Evolutionary conservation across 1,284 basidiomycete species (phyloP), one percentile per base, ranked within the genome.

Genomic region (Ceratobasidium sp.): DNA sequence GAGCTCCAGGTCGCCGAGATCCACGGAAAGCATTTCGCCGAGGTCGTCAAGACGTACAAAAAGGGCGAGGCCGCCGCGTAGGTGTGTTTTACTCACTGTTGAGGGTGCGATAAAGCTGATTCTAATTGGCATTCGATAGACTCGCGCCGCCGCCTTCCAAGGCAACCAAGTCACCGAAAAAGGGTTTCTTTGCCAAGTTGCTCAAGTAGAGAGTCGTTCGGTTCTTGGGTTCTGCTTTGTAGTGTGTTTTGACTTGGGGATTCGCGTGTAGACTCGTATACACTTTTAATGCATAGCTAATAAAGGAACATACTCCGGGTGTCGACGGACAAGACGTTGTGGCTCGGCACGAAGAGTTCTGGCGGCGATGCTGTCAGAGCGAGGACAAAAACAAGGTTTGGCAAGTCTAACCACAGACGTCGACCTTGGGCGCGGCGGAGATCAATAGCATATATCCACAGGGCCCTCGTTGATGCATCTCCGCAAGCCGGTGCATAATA

Each of bases 11-110:
- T 79, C 54, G 74, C 67, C 39, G 37, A 51, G 45, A 23, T 49
- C 37, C 78, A 79, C 51, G 76, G 76, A 31, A 68, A 76, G 66
- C 71, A 77, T 60, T 79, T 79, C 47, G 61, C 73, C 20, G 65
- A 66, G 23, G 78, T 79, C 31, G 78, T 79, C 78, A 64, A 66
- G 64, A 75, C 77, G n/a, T 79, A 77, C 78, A 63, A 77, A 56
- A 79, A 73, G 67, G 78, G 78, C 67, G 51, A 75, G 51, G 73
- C 49, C 49, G 73, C 73, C 45, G 31, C 37, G 73, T 75, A 75
- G 73, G 73, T 75, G 60, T 45, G 73, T 56, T 75, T 51, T 51
- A 35, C 23, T 26, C n/a, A 31, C 49, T 1, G 17, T 35, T 28
- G 7, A 26, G 23, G 49, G 10, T 58, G 39, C 39, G 56, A 7